These are phyloP conservation scores for Amyloporia xantha DNA, from an alignment of 768 basidiomycete species.

Conservation along the genomic window DNA sequence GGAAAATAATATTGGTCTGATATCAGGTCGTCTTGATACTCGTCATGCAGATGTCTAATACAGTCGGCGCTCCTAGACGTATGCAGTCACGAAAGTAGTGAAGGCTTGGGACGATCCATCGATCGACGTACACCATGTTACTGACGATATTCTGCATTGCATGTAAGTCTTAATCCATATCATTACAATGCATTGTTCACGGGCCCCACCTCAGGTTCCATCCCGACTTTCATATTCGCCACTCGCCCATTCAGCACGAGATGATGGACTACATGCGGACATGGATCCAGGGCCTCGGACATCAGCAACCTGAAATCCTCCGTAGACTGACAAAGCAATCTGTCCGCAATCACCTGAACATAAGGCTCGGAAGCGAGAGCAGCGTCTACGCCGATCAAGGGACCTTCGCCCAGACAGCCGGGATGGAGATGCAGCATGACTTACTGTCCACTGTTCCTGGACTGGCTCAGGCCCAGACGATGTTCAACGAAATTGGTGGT, in stretches of 20 bases:
- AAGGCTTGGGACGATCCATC: constrained; percentile 78
- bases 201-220: constrained; percentile 52
- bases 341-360: constrained; percentile 68
- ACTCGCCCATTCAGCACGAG: constrained; percentile 62
- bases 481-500: constrained; percentile 1
- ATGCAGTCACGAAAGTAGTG: constrained; percentile 62
- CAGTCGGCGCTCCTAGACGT: constrained; percentile 38
- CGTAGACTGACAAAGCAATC: constrained; percentile 55
- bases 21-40: not conserved
- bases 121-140: constrained; percentile 46
- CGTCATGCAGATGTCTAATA: not conserved
- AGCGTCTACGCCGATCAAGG: constrained; percentile 41
- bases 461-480: constrained; percentile 9
- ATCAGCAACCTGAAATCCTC: constrained; percentile 42
- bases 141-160: constrained; percentile 61
- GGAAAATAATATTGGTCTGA: constrained; percentile 59
- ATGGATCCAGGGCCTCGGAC: constrained; percentile 52
- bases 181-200: not conserved
- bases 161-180: constrained; percentile 39
- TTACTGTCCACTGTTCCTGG: constrained; percentile 12
- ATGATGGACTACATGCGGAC: constrained; percentile 64
- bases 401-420: constrained; percentile 41
- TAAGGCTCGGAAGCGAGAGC: constrained; percentile 50
- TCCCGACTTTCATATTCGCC: constrained; percentile 67
- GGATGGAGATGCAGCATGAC: constrained; percentile 40